phyloP scores from a whole-genome alignment of 1,139 yeast species.

The Scheffersomyces stambukii region DNA sequence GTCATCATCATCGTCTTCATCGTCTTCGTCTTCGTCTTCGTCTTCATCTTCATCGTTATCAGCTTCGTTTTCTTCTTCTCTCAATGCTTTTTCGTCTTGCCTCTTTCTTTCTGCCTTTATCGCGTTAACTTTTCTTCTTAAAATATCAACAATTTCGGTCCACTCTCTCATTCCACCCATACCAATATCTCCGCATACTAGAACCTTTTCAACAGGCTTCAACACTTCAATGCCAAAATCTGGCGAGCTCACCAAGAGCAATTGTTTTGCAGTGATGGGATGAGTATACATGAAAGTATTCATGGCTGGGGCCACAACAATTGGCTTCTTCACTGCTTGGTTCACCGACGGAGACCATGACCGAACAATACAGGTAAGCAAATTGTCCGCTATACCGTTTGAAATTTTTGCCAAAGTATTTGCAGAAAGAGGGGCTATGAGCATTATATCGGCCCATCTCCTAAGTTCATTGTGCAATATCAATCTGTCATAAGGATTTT shows the following conservation, averaged over 20 bases:
- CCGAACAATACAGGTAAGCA: slow-evolving; percentile 76
- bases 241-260: slow-evolving; percentile 46
- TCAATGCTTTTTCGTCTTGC: slow-evolving; percentile 29
- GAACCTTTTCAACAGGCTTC: slow-evolving; percentile 88
- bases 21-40: slow-evolving; percentile 29
- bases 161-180: slow-evolving; percentile 99
- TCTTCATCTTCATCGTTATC: slow-evolving; percentile 36
- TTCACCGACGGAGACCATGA: slow-evolving; percentile 73
- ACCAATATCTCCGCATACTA: slow-evolving; percentile 95
- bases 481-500: slow-evolving; percentile 38
- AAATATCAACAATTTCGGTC: slow-evolving; percentile 82
- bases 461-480: slow-evolving; percentile 84
- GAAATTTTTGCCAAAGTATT: slow-evolving; percentile 89
- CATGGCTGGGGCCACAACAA: slow-evolving; percentile 95
- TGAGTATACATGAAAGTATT: slow-evolving; percentile 95
- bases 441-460: slow-evolving; percentile 92
- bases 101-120: slow-evolving; percentile 26
- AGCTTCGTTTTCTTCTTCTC: slow-evolving; percentile 35
- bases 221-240: slow-evolving; percentile 67
- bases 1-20: slow-evolving; percentile 25
- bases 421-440: slow-evolving; percentile 91
- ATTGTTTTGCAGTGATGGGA: slow-evolving; percentile 84
- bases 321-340: slow-evolving; percentile 51
- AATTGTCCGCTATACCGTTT: slow-evolving; percentile 87
- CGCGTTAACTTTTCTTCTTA: slow-evolving; percentile 49